These are phyloP conservation scores for Bertia moriformis DNA, from an alignment of 2,329 filamentous ascomycete genomes.

Conservation along the genomic window DNA sequence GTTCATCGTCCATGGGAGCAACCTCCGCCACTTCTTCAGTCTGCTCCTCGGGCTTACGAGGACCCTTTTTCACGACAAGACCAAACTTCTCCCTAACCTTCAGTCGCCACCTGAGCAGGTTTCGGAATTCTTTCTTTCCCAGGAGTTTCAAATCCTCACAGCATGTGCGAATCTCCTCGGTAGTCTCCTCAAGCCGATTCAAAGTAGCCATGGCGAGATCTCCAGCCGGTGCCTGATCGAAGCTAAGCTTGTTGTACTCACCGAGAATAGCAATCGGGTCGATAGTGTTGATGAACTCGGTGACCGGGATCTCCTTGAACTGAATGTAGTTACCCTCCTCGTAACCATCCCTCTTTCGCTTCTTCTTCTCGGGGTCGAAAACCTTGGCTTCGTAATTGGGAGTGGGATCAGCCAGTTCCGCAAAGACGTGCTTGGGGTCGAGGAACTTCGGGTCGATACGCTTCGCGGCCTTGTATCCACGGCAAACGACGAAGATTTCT, in stretches of 20 bases:
- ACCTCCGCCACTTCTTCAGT: constrained; percentile 66
- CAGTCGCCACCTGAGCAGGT: constrained; percentile 76
- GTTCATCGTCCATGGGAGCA: constrained; percentile 85
- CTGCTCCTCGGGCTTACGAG: constrained; percentile 11
- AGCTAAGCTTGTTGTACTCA: constrained; percentile 68
- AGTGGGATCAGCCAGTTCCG: constrained; percentile 69
- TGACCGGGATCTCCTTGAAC: constrained; percentile 76
- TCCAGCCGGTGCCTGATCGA: constrained; percentile 64
- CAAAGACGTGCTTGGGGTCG: constrained; percentile 79
- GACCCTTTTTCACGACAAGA: constrained; percentile 58
- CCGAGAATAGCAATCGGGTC: constrained; percentile 91
- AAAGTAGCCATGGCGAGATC: constrained; percentile 79
- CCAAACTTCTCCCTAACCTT: constrained; percentile 84
- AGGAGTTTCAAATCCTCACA: constrained; percentile 79
- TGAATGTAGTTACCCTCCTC: constrained; percentile 90
- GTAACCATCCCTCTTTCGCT: constrained; percentile 92
- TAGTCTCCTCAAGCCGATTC: constrained; percentile 75
- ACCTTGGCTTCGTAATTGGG: constrained; percentile 97
- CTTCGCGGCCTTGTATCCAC: constrained; percentile 90
- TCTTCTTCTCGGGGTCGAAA: constrained; percentile 94
- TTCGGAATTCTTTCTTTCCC: constrained; percentile 86
- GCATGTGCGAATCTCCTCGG: constrained; percentile 62
- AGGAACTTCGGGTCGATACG: constrained; percentile 82
- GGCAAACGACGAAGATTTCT: constrained; percentile 96
- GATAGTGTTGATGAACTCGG: constrained; percentile 82